Conservation (phyloP, 1,139 yeast species). For the Geotrichum fermentans region DNA sequence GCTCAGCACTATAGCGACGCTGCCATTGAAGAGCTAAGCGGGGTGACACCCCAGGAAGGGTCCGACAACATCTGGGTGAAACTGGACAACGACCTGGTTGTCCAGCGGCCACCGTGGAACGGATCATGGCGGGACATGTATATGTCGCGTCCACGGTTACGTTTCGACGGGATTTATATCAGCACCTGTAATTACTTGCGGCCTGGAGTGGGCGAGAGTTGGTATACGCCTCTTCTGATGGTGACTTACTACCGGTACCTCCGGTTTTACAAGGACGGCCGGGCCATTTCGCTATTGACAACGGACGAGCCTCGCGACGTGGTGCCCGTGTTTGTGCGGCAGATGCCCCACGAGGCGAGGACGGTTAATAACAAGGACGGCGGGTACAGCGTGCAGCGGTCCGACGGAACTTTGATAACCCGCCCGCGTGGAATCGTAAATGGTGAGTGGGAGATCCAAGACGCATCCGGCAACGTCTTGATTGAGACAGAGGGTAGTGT, state of each 20-base stretch:
- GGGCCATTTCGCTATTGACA: conserved; percentile 40
- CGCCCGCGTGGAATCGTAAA: conserved; percentile 35
- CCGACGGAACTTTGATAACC: conserved; percentile 27
- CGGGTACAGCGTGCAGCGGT: conserved; percentile 25
- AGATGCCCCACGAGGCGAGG: no score
- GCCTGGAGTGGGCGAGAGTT: conserved; percentile 70
- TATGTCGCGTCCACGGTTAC: conserved; percentile 59
- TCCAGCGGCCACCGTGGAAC: conserved; percentile 21
- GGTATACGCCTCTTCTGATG: conserved; percentile 73
- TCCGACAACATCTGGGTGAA: no score
- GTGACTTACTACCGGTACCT: conserved; percentile 84
- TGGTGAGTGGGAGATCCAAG: conserved; percentile 49
- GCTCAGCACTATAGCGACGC: conserved; percentile 42
- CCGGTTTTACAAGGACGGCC: conserved; percentile 76
- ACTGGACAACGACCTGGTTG: conserved; percentile 5
- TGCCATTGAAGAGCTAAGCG: conserved; percentile 16
- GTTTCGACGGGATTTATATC: conserved; percentile 79
- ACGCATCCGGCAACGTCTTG: conserved; percentile 50
- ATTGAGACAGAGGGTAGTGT: conserved; percentile 57
- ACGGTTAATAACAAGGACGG: conserved; percentile 29
- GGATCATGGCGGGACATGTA: conserved; percentile 41
- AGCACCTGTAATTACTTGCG: conserved; percentile 79
- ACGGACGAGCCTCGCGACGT: conserved; percentile 31
- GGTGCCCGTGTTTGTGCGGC: conserved; percentile 42
- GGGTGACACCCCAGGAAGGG: no score